Base-by-base conservation (phyloP, 768 basidiomycete genomes). In the Psilocybe azurescens region DNA sequence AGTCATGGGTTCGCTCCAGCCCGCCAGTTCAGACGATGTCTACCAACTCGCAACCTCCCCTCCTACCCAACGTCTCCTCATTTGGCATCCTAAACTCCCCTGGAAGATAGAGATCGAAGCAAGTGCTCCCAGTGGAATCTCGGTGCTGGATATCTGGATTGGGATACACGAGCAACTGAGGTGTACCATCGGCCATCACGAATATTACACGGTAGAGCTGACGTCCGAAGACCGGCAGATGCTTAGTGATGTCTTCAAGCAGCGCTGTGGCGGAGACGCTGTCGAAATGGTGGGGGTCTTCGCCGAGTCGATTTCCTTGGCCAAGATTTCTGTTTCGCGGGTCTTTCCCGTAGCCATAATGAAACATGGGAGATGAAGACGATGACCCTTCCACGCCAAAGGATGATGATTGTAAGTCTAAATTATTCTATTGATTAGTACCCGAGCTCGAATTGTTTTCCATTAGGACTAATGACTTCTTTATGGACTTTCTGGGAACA, bases 21-120 rank as follows among this genome's bases (percentile, higher is more conserved):
- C 8, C 52, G 33, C 29, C 5, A 28, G 16, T 30, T 30, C 28
- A 8, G 30, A 6, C n/a, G 52, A 53, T 33, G n/a, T 53, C 16
- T 53, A 53, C 52, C 74, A 75, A 57, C 76, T 81, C 36, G 81
- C 78, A 30, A 84, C 83, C 14, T 75, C 74, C 33, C 86, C 85
- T 4, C 79, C 81, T 2, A 73, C 80, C 14, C 72, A 74, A 32
- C 72, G 73, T 54, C 79, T 87, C 74, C 76, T 78, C 18, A 64
- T 87, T 50, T 86, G 79, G 70, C 82, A 84, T 67, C 66, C 74
- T 9, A 79, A 78, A 47, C 69, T 84, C 8, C 86, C 86, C 5
- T 86, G 85, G 85, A 81, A 78, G 62, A 79, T 87, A 65, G 80
- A 81, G 46, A 77, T 85, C 38, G 68, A 62, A 29, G 72, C 83